These are phyloP conservation scores for Rugonectria rugulosa DNA, from an alignment of 2,329 filamentous ascomycete genomes.

Conservation along the genomic window DNA sequence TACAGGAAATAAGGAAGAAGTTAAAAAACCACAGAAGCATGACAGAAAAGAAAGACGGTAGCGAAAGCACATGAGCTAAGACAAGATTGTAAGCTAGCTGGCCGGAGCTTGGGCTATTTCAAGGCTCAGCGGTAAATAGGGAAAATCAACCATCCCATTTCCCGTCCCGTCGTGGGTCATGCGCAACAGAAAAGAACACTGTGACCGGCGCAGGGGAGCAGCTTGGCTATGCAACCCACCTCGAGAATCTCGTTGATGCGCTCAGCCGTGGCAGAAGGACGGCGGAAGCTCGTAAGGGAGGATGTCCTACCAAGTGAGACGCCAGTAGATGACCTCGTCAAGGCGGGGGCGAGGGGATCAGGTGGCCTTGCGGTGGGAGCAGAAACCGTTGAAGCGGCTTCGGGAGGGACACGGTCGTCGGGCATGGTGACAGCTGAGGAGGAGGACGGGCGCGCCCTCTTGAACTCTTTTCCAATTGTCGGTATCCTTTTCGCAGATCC, in stretches of 20 bases:
- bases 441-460: background rate
- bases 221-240: slow-evolving; percentile 45
- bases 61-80: slow-evolving; percentile 28
- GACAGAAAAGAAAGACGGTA: background rate
- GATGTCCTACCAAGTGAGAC: slow-evolving; percentile 21
- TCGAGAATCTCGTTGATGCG: slow-evolving; percentile 57
- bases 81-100: slow-evolving; percentile 10
- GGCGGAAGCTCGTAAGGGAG: slow-evolving; percentile 32
- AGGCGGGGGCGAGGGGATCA: slow-evolving; percentile 17
- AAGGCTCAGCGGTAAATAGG: background rate
- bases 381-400: background rate
- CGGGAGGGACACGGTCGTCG: background rate
- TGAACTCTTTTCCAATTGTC: background rate
- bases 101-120: slow-evolving; percentile 26
- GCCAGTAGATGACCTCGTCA: slow-evolving; percentile 23
- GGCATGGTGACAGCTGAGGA: background rate
- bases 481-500: no score
- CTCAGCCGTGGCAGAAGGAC: slow-evolving; percentile 42
- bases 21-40: slow-evolving; percentile 3
- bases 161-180: background rate
- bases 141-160: background rate
- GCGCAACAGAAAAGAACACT: slow-evolving; percentile 1
- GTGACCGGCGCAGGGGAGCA: background rate
- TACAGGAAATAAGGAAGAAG: background rate
- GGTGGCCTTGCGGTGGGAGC: background rate